A percentile compares a stretch with the other conserved stretches of the same genome.
These are phyloP conservation scores for Lipomyces yamanashiensis DNA, from an alignment of 805 yeast species.

Conservation along the genomic window DNA sequence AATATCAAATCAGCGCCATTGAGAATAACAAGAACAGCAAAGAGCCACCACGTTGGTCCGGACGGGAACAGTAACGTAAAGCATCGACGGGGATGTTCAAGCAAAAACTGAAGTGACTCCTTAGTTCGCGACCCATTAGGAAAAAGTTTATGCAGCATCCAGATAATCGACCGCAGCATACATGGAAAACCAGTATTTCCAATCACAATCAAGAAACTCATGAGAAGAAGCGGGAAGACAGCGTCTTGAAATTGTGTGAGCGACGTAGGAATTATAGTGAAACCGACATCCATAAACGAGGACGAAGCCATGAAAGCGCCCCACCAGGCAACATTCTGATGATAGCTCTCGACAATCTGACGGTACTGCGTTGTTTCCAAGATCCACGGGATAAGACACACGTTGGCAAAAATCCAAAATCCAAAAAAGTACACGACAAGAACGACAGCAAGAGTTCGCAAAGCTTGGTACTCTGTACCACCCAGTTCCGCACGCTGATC, in stretches of 20 bases:
- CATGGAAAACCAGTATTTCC: conserved; percentile 97
- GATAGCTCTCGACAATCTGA: conserved; percentile 54
- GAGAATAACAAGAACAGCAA: conserved; percentile 70
- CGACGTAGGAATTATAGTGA: conserved; percentile 79
- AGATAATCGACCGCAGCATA: conserved; percentile 75
- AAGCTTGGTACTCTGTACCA: conserved; percentile 94
- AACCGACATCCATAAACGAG: conserved; percentile 83
- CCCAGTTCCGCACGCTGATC: conserved; percentile 93
- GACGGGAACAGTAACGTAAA: conserved; percentile 91
- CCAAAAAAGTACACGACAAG: conserved; percentile 74
- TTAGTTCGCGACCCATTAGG: conserved; percentile 54
- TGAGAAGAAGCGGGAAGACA: conserved; percentile 65
- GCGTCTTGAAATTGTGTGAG: conserved; percentile 69
- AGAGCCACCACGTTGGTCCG: conserved; percentile 93
- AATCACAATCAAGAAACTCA: conserved; percentile 74
- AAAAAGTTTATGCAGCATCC: conserved; percentile 73
- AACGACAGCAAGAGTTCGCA: conserved; percentile 72
- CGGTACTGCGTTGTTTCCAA: conserved; percentile 50
- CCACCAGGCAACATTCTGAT: conserved; percentile 89
- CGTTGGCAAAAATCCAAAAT: conserved; percentile 66
- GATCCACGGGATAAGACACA: conserved; percentile 58
- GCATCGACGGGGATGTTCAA: conserved; percentile 97
- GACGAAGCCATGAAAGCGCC: conserved; percentile 82
- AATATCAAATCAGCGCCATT: conserved; percentile 80
- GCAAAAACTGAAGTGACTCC: conserved; percentile 81